phyloP scores from a whole-genome alignment of 1,284 basidiomycete species.

The Microbotryum silenes-acaulis region DNA sequence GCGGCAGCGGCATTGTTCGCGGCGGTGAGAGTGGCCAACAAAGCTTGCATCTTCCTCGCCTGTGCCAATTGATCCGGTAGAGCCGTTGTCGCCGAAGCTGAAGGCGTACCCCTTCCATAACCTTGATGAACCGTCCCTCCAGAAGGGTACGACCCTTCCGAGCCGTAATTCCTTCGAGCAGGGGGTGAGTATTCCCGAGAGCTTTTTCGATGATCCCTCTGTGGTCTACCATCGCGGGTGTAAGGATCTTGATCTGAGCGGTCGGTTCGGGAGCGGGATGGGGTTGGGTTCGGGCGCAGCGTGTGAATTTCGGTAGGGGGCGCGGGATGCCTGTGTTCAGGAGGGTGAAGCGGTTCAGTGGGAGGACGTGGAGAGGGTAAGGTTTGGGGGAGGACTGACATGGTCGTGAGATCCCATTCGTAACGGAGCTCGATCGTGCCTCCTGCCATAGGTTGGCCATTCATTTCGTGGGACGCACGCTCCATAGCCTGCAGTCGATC shows the following conservation, averaged over 20 bases:
- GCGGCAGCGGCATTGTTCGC: neutral
- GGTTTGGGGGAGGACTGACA: constrained; percentile 23
- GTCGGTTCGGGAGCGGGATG: too few species aligned
- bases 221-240: too few species aligned
- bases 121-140: neutral
- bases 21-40: constrained; percentile 35
- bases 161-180: too few species aligned
- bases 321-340: too few species aligned
- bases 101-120: neutral
- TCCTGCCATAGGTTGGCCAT: constrained; percentile 62
- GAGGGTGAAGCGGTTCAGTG: too few species aligned
- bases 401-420: constrained; percentile 66
- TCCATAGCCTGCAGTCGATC: constrained; percentile 53
- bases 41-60: constrained; percentile 40
- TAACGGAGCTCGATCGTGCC: constrained; percentile 79
- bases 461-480: constrained; percentile 69
- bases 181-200: too few species aligned
- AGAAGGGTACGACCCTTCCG: too few species aligned
- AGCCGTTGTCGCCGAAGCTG: neutral
- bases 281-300: too few species aligned
- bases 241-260: too few species aligned
- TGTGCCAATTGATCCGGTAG: constrained; percentile 37
- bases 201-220: too few species aligned
- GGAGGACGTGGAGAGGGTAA: too few species aligned
- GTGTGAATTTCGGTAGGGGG: too few species aligned